Percentiles rank a stretch among this genome's conserved stretches.
These are phyloP conservation scores for Pichia sp. DNA, from an alignment of 1,139 yeast species.

Conservation along the genomic window DNA sequence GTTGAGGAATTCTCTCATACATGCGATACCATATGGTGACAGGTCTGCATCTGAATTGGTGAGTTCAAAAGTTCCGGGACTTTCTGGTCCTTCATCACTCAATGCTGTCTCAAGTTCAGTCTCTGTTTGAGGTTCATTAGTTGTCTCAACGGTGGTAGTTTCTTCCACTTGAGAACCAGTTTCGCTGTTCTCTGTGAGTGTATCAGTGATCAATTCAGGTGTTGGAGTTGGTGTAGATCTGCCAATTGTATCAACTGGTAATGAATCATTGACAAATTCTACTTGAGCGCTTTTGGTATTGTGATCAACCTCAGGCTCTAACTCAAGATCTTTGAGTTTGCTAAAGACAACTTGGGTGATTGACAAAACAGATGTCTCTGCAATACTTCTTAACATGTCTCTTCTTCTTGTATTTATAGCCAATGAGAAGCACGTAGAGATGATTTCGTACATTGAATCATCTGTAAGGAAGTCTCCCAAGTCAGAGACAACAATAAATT, in stretches of 20 bases:
- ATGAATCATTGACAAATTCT: slow-evolving; percentile 22
- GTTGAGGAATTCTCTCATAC: slow-evolving; percentile 62
- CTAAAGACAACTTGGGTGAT: slow-evolving; percentile 65
- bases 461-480: slow-evolving; percentile 64
- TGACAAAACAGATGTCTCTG: slow-evolving; percentile 75
- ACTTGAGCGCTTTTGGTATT: slow-evolving; percentile 23
- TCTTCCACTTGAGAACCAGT: no score
- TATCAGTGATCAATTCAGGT: neutral
- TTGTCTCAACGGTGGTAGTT: no score
- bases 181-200: neutral
- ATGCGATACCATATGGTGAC: slow-evolving; percentile 57
- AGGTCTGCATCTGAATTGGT: no score
- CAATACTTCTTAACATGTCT: slow-evolving; percentile 82
- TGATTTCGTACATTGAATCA: slow-evolving; percentile 79
- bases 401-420: slow-evolving; percentile 92
- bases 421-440: slow-evolving; percentile 84
- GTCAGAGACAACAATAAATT: slow-evolving; percentile 57
- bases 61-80: no score
- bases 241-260: slow-evolving; percentile 28
- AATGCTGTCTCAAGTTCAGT: no score
- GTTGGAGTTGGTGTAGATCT: slow-evolving; percentile 18
- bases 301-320: slow-evolving; percentile 25
- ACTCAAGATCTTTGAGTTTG: slow-evolving; percentile 47
- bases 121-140: no score
- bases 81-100: no score